These are phyloP conservation scores for Cyberlindnera euphorbiiphila DNA, from an alignment of 805 yeast species.

Conservation along the genomic window DNA sequence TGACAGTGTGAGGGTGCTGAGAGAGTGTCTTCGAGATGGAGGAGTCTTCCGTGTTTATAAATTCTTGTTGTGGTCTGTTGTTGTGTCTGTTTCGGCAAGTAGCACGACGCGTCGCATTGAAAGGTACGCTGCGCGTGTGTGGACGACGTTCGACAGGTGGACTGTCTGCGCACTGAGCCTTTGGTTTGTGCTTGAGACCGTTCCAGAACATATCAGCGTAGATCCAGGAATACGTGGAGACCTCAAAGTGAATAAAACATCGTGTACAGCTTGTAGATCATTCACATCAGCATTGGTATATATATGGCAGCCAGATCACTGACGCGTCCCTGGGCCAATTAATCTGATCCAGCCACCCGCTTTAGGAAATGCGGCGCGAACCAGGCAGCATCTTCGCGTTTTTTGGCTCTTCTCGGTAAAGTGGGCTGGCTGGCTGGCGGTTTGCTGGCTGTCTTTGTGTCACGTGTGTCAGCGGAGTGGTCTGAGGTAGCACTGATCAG, in stretches of 20 bases:
- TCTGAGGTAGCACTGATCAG: too few species aligned
- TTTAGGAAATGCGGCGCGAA: conserved; percentile 10
- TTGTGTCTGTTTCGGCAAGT: conserved; percentile 1
- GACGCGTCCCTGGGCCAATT: conserved; percentile 3
- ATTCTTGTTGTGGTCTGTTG: conserved; percentile 1
- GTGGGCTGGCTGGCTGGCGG: neutral
- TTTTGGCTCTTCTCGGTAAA: neutral
- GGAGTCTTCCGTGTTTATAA: conserved; percentile 11
- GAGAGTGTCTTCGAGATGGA: neutral
- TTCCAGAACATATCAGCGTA: too few species aligned
- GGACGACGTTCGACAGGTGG: conserved; percentile 1
- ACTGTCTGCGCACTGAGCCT: neutral
- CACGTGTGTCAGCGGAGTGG: too few species aligned
- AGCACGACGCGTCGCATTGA: conserved; percentile 15
- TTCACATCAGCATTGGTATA: too few species aligned
- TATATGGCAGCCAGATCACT: neutral
- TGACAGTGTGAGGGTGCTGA: conserved; percentile 1
- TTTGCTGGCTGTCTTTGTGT: neutral
- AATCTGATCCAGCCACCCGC: conserved; percentile 7
- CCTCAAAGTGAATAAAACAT: too few species aligned
- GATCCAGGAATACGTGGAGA: too few species aligned
- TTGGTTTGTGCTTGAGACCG: too few species aligned
- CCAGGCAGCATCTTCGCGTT: conserved; percentile 3
- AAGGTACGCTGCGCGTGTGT: conserved; percentile 17
- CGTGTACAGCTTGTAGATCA: too few species aligned